Conservation (phyloP, 2,329 filamentous ascomycete genomes). For the Penicillium janthinellum region DNA sequence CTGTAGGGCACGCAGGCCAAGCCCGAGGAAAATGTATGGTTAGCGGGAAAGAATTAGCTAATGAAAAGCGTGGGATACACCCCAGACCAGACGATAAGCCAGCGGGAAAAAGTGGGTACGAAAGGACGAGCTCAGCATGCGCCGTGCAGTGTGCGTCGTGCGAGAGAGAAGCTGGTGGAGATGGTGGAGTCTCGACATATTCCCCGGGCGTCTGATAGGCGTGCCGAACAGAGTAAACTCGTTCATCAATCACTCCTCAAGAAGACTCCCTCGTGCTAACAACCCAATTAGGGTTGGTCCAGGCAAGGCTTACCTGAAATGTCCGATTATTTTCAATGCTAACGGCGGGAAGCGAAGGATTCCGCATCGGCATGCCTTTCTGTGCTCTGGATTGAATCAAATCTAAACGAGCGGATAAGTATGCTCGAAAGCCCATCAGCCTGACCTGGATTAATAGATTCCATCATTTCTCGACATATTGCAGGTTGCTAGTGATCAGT, state of each 20-base stretch:
- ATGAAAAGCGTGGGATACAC: constrained; percentile 9
- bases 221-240: neutral
- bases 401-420: neutral
- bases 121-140: neutral
- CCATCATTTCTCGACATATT: neutral
- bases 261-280: too few relatives aligned
- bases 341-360: neutral
- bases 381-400: neutral
- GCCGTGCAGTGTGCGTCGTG: neutral
- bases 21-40: constrained; percentile 10
- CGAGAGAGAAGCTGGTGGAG: neutral
- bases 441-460: neutral
- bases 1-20: constrained; percentile 8
- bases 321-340: neutral
- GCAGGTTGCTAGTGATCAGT: neutral
- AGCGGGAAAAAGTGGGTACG: neutral
- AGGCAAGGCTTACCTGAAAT: constrained; percentile 4
- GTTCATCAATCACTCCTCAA: too few relatives aligned
- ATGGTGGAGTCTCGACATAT: neutral
- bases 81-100: constrained; percentile 10
- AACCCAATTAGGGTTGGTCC: neutral
- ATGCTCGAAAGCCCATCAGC: neutral
- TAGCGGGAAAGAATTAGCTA: constrained; percentile 19
- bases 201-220: neutral
- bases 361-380: constrained; percentile 8